Base-by-base conservation (phyloP, 2,329 filamentous ascomycete genomes). In the Fusarium continuum region DNA sequence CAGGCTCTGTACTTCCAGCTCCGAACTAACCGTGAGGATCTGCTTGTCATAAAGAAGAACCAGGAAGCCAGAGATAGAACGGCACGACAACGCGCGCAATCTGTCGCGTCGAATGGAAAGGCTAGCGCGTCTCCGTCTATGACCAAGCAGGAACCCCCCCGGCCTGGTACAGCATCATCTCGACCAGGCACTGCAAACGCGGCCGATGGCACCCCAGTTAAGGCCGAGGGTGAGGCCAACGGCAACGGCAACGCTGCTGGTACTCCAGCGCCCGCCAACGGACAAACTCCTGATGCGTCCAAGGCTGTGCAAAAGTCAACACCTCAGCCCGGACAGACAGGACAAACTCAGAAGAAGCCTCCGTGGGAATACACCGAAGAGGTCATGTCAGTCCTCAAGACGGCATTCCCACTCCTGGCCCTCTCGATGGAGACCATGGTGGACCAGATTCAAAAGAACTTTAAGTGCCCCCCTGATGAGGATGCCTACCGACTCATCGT, bases 341-440 rank as follows among this genome's bases (percentile, higher is more conserved):
- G 69, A 16, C 70, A 75, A 8, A 71, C 70, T 22, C 81, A 83
- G 64, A 86, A 88, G 79, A 93, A 92, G 79, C 92, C 91, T 64
- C 93, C 96, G 1, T 98, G 95, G 95, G 95, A 99, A 74, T 89
- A 96, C 70, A 94, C 93, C 0, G 95, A 99, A 69, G 93, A 98
- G 74, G 92, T 99, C 59, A 93, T 97, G 84, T 91, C 93, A 28
- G 91, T 93, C 25, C 87, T 99, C 49, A 98, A 99, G 82, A 98
- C 95, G 7, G 93, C 94, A 0, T 99, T 98, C 82, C 95, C 95
- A 20, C 84, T 99, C 16, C 85, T 99, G 69, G 95, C 96, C 9
- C 81, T 98, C 36, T 97, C 94, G 0, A 98, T 99, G 95, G 95
- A 99, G 79, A 97, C 94, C 0, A 99, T 98, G 93, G 93, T 98